Evolutionary conservation across 306 rosid genomes (phyloP).

Genomic region (Glycine latifolia): DNA sequence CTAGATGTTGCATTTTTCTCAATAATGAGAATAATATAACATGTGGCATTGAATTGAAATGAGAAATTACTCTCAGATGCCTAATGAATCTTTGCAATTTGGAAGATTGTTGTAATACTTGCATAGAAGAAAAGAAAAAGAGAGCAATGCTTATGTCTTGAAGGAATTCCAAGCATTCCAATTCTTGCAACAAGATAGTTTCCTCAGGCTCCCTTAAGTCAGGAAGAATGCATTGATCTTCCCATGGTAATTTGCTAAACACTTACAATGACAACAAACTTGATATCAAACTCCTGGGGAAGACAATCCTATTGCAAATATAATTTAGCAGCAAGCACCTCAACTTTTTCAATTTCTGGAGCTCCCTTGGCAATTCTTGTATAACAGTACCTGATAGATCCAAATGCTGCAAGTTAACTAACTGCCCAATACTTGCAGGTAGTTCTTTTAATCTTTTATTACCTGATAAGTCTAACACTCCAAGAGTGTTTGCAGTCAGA

Average conservation of each 20-base stretch:
- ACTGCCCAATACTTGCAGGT: constrained; percentile 6
- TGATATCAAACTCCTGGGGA: neutral
- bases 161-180: constrained; percentile 5
- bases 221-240: neutral
- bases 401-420: neutral
- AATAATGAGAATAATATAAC: neutral
- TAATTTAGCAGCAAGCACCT: neutral
- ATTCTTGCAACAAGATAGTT: neutral
- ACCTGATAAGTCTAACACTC: neutral
- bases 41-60: neutral
- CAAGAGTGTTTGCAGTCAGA: neutral
- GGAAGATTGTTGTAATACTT: neutral
- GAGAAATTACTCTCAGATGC: neutral
- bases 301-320: neutral
- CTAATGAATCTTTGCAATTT: constrained; percentile 5
- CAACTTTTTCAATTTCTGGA: neutral
- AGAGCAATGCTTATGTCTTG: neutral
- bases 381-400: constrained; percentile 4
- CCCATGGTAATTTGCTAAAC: constrained; percentile 6
- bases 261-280: constrained; percentile 15
- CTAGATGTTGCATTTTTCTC: constrained; percentile 3
- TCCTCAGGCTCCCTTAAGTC: too few species aligned
- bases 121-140: neutral
- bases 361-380: neutral
- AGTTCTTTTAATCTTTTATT: neutral